A percentile compares a stretch with the other conserved stretches of the same genome.
These are phyloP conservation scores for Rhexocercosporidium sp. DNA, from an alignment of 2,329 filamentous ascomycete genomes.

Conservation along the genomic window DNA sequence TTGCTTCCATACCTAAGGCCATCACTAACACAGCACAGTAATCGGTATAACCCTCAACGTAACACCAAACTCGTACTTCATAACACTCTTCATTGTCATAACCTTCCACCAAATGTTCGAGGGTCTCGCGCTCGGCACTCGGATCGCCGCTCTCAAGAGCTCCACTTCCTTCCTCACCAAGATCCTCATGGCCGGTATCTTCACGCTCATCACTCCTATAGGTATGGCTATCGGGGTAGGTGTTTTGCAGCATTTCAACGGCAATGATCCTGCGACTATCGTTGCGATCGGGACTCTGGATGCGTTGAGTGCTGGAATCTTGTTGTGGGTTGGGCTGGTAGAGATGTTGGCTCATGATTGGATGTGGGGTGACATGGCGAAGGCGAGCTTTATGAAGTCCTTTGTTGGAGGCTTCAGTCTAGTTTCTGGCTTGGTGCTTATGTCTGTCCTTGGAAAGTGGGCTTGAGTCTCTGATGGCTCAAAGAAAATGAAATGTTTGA, in stretches of 20 bases:
- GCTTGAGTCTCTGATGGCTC: constrained; percentile 46
- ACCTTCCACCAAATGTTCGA: constrained; percentile 82
- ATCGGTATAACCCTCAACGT: constrained; percentile 44
- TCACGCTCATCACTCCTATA: constrained; percentile 74
- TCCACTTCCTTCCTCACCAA: constrained; percentile 49
- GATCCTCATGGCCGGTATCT: constrained; percentile 63
- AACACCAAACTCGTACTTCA: constrained; percentile 59
- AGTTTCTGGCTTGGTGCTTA: constrained; percentile 66
- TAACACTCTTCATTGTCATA: constrained; percentile 68
- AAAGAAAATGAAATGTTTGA: too few species aligned
- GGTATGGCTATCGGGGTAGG: constrained; percentile 84
- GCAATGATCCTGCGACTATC: constrained; percentile 70
- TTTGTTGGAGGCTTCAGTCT: constrained; percentile 57
- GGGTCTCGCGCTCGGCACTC: constrained; percentile 73
- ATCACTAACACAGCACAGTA: constrained; percentile 1
- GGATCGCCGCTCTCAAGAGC: constrained; percentile 60
- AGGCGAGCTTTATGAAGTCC: constrained; percentile 54
- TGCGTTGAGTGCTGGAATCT: constrained; percentile 74
- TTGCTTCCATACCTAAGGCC: background rate
- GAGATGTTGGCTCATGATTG: constrained; percentile 83
- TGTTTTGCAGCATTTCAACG: constrained; percentile 73
- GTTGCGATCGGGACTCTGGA: constrained; percentile 76
- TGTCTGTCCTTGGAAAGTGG: constrained; percentile 80
- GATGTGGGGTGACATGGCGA: constrained; percentile 58
- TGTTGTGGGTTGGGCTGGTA: constrained; percentile 80